A percentile compares a stretch with the other conserved stretches of the same genome.
Conservation (phyloP, 2,329 filamentous ascomycete genomes). For the Colletotrichum theobromicola region DNA sequence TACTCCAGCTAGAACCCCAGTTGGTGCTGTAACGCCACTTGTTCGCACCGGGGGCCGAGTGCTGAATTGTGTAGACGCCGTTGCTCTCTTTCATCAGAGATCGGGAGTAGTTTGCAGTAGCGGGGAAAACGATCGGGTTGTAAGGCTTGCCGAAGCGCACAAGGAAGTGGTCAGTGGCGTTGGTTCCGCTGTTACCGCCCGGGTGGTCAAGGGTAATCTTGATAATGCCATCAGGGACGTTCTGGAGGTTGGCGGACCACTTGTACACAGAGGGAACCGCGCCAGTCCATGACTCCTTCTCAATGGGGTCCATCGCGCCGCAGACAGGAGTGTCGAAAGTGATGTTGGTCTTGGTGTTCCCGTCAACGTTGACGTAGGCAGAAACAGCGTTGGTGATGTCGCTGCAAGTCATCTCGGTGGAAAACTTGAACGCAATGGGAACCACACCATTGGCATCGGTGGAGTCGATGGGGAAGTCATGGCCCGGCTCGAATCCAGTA, state of each 20-base stretch:
- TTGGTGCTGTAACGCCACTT: slow-evolving; percentile 67
- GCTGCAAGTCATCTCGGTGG: slow-evolving; percentile 65
- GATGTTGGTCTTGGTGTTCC: slow-evolving; percentile 45
- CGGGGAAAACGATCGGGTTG: slow-evolving; percentile 66
- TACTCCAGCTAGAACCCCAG: slow-evolving; percentile 63
- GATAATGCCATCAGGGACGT: slow-evolving; percentile 67
- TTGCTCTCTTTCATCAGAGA: slow-evolving; percentile 49
- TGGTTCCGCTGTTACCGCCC: slow-evolving; percentile 49
- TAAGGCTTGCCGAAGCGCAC: slow-evolving; percentile 58
- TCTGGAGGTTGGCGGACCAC: slow-evolving; percentile 55
- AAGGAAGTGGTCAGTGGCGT: slow-evolving; percentile 64
- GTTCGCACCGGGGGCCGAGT: slow-evolving; percentile 65
- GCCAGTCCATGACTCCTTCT: slow-evolving; percentile 48
- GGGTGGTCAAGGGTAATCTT: slow-evolving; percentile 61
- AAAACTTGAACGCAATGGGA: slow-evolving; percentile 61
- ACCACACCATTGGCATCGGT: slow-evolving; percentile 46
- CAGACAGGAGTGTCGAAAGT: slow-evolving; percentile 51
- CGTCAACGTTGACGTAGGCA: slow-evolving; percentile 58
- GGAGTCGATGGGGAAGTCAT: slow-evolving; percentile 62
- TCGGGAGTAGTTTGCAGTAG: slow-evolving; percentile 55
- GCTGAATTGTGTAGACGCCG: slow-evolving; percentile 52
- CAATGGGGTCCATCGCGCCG: slow-evolving; percentile 34
- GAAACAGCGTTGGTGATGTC: slow-evolving; percentile 53
- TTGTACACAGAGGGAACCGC: slow-evolving; percentile 59
- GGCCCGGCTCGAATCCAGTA: slow-evolving; percentile 64